Conservation (phyloP, 2,329 filamentous ascomycete species). For the Thermothelomyces thermophilus region DNA sequence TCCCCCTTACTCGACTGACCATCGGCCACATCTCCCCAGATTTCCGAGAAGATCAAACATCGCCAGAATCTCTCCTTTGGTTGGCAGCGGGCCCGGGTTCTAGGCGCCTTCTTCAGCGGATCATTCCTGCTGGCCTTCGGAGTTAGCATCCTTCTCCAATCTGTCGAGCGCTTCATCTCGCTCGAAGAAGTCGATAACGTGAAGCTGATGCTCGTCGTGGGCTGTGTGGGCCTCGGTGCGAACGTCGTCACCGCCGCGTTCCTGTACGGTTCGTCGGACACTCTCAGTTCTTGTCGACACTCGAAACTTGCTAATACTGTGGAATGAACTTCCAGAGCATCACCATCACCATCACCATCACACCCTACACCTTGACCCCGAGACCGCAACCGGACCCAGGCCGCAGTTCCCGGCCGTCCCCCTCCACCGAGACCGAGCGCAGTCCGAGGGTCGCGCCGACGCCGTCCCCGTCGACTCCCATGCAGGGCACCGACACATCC, state of each 20-base stretch:
- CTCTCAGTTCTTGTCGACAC: not conserved
- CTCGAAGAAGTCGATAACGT: slow-evolving; percentile 56
- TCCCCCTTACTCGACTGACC: slow-evolving; percentile 16
- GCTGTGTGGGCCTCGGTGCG: slow-evolving; percentile 57
- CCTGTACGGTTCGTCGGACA: slow-evolving; percentile 49
- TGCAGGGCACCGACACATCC: slow-evolving; percentile 42
- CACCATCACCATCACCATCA: slow-evolving; percentile 10
- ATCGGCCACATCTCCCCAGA: slow-evolving; percentile 33
- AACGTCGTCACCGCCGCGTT: slow-evolving; percentile 62
- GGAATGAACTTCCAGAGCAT: slow-evolving; percentile 11
- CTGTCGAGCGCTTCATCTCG: slow-evolving; percentile 62
- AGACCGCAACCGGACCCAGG: not conserved
- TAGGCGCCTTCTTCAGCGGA: slow-evolving; percentile 77
- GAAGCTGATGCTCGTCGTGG: slow-evolving; percentile 61
- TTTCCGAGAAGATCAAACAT: slow-evolving; percentile 49
- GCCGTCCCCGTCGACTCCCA: slow-evolving; percentile 31
- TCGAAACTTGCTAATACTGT: not conserved
- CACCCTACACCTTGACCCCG: not conserved
- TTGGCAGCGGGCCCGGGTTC: slow-evolving; percentile 67
- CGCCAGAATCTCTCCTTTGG: slow-evolving; percentile 61
- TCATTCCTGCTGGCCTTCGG: slow-evolving; percentile 66
- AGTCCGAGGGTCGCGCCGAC: not conserved
- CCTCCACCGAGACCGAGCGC: slow-evolving; percentile 34
- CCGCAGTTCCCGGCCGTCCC: slow-evolving; percentile 15
- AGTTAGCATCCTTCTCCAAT: slow-evolving; percentile 66